A percentile compares a stretch with the other conserved stretches of the same genome.
Evolutionary conservation across 2,329 filamentous ascomycete genomes (phyloP).

Genomic region (Elsinoe perseae): DNA sequence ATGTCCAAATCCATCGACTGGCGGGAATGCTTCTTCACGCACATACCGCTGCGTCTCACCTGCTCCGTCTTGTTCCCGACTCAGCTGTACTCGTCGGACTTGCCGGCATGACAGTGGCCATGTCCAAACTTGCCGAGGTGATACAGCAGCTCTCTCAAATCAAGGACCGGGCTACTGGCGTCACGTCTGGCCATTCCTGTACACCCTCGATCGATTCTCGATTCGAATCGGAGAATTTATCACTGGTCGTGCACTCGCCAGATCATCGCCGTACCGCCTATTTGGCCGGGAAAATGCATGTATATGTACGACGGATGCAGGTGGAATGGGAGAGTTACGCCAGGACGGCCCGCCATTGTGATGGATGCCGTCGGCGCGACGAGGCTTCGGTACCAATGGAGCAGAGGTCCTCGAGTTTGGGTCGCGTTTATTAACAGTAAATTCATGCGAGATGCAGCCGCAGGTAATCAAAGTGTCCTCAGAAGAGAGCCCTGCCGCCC

Average conservation of each 20-base stretch:
- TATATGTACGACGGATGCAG: constrained; percentile 2
- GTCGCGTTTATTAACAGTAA: neutral
- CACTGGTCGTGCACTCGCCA: neutral
- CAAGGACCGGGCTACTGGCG: neutral
- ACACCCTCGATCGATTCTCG: neutral
- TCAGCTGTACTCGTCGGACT: neutral
- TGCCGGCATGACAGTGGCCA: neutral
- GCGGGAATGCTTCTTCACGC: constrained; percentile 6
- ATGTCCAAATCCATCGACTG: neutral
- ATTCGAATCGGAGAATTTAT: neutral
- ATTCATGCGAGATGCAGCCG: constrained; percentile 7
- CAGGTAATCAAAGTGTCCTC: neutral
- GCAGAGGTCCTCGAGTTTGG: neutral
- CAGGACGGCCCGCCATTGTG: neutral
- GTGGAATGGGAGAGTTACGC: neutral
- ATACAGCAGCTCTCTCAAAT: neutral
- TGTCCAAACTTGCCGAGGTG: neutral
- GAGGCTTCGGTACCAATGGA: constrained; percentile 5
- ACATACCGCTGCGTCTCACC: neutral
- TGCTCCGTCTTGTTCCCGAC: constrained; percentile 9
- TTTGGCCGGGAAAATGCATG: neutral
- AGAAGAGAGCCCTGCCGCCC: neutral
- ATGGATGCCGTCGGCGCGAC: neutral
- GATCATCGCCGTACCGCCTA: neutral
- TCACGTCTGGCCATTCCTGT: neutral